phyloP scores from a whole-genome alignment of 768 basidiomycete genomes.

The Lactifluus echinatus region DNA sequence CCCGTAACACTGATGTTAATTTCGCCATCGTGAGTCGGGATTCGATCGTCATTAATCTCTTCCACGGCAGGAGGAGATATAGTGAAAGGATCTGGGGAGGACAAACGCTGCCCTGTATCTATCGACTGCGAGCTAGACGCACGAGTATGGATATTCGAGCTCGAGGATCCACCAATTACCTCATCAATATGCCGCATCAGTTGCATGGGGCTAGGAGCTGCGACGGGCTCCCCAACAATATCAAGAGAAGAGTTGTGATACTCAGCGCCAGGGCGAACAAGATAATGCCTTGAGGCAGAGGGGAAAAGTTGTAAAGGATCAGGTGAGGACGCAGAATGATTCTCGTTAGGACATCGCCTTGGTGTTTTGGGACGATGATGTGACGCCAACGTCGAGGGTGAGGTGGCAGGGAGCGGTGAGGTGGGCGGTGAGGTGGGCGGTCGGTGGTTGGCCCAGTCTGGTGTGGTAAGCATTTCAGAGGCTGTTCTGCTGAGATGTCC shows the following conservation, averaged over 20 bases:
- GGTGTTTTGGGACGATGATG: not conserved
- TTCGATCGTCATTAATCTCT: not conserved
- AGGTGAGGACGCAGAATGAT: not conserved
- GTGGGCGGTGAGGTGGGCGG: not conserved
- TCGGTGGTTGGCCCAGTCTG: not conserved
- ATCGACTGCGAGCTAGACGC: not conserved
- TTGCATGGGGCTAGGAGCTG: not conserved
- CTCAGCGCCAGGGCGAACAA: not conserved
- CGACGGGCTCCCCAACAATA: not conserved
- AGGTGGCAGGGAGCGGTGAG: not conserved
- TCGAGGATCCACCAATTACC: not conserved
- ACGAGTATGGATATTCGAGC: not conserved
- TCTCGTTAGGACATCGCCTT: not conserved
- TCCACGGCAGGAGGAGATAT: not conserved
- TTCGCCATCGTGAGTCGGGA: constrained; percentile 4
- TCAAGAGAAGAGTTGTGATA: not conserved
- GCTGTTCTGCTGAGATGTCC: not conserved
- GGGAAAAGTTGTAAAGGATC: not conserved
- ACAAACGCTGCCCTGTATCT: not conserved
- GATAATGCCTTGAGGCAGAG: not conserved
- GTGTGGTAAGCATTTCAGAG: not conserved
- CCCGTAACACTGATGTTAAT: not conserved
- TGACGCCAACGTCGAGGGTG: not conserved
- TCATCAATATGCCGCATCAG: not conserved
- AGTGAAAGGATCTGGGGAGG: not conserved